Evolutionary conservation across 2,329 filamentous ascomycete species (phyloP), one percentile per base, ranked within the genome.

Genomic region (Colletotrichum endophyticum): DNA sequence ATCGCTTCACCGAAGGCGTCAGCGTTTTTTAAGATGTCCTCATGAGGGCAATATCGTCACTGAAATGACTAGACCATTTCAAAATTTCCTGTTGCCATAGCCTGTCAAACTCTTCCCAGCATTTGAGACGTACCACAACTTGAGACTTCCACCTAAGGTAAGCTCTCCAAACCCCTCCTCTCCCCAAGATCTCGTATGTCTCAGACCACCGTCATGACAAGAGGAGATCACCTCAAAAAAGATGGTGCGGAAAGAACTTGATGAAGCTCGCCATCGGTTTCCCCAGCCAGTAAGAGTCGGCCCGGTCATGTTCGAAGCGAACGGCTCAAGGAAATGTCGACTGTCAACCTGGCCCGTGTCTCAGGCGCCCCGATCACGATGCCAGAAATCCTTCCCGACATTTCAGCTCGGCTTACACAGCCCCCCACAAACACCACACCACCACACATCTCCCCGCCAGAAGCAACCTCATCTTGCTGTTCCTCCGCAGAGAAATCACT

Each of bases 361-460:
- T 49, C 27, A 53, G 22, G n/a, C 9, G 12, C 7, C 7, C 22
- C 15, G 36, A 11, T 22, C 6, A 30, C 15, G 36, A 25, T 56
- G 12, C 27, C n/a, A 12, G 16, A 36, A 15, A 16, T 13, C 6
- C 22, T 7, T n/a, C 49, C 27, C 19, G 32, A 36, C 28, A 16
- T 27, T 32, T 63, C 66, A 63, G 66, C 56, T 63, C 13, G 30
- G 36, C 71, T 68, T 27, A 73, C 36, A 56, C 36, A 30, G 39
- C 66, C 66, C 39, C 13, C 12, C 27, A n/a, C 27, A 67, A 32
- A 62, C 59, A 34, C 59, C 59, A 32, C 28, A 62, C 59, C 59
- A 62, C 28, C 59, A 30, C 59, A 30, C 27, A 66, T 12, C 34
- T 3, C 19, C 53, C 13, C 32, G 12, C 25, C 19, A n/a, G 13